Evolutionary conservation across 169 alveolate genomes (phyloP).

Genomic region (Plasmodium berghei): DNA sequence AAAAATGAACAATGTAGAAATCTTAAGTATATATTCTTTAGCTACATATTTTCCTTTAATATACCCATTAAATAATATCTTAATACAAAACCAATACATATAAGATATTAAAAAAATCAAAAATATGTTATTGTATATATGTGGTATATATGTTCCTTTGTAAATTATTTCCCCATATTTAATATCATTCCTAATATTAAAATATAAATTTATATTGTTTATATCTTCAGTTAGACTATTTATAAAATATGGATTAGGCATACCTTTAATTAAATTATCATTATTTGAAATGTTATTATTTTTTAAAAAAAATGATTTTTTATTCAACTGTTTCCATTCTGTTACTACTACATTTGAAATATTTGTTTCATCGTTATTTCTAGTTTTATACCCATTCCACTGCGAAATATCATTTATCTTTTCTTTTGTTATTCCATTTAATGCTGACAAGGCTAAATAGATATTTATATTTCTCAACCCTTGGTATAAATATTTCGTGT

Average conservation of each 20-base stretch:
- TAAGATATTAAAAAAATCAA: slow-evolving; percentile 24
- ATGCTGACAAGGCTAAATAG: slow-evolving; percentile 66
- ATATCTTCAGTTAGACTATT: slow-evolving; percentile 25
- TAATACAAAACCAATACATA: slow-evolving; percentile 53
- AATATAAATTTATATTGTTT: slow-evolving; percentile 18
- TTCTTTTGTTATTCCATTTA: slow-evolving; percentile 27
- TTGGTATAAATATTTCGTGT: slow-evolving; percentile 20
- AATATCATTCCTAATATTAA: slow-evolving; percentile 1
- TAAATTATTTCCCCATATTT: slow-evolving; percentile 16
- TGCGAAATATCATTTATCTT: slow-evolving; percentile 1
- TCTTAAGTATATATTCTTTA: slow-evolving; percentile 40
- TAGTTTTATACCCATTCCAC: background rate
- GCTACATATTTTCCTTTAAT: slow-evolving; percentile 39
- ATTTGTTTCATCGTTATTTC: background rate
- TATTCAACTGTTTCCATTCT: slow-evolving; percentile 29
- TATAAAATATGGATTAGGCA: slow-evolving; percentile 40
- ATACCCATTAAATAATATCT: slow-evolving; percentile 40
- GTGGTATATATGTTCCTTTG: slow-evolving; percentile 42
- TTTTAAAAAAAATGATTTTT: slow-evolving; percentile 15
- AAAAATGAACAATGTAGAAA: slow-evolving; percentile 50
- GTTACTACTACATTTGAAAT: slow-evolving; percentile 3
- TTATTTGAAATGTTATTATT: background rate
- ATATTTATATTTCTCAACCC: slow-evolving; percentile 15
- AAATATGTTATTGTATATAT: slow-evolving; percentile 41
- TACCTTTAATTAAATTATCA: slow-evolving; percentile 41